phyloP scores from a whole-genome alignment of 2,329 filamentous ascomycete genomes.

The Monosporascus sp. region DNA sequence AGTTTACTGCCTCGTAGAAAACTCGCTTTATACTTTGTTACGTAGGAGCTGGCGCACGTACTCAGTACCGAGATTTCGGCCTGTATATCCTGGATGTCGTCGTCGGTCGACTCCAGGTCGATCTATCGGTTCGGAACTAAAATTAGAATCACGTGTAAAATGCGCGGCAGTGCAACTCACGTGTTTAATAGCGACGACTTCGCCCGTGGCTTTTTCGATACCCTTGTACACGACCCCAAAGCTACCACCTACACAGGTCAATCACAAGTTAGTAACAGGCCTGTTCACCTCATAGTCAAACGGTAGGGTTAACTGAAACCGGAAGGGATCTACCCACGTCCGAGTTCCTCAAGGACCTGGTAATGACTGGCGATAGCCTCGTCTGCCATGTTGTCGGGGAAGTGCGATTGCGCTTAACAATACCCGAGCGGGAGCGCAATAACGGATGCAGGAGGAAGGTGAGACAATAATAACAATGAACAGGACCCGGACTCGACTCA shows the following conservation, averaged over 20 bases:
- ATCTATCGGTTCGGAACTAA: slow-evolving; percentile 55
- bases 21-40: slow-evolving; percentile 94
- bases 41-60: slow-evolving; percentile 88
- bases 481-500: slow-evolving; percentile 1
- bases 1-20: slow-evolving; percentile 94
- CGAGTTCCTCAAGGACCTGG: slow-evolving; percentile 92
- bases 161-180: slow-evolving; percentile 44
- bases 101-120: slow-evolving; percentile 96
- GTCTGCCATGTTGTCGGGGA: slow-evolving; percentile 42
- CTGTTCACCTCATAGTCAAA: too few species aligned
- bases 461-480: slow-evolving; percentile 8
- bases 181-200: slow-evolving; percentile 95
- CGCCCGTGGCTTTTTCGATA: slow-evolving; percentile 82
- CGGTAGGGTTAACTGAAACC: background rate
- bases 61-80: slow-evolving; percentile 93
- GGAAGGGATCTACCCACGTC: slow-evolving; percentile 57
- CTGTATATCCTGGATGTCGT: slow-evolving; percentile 97
- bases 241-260: slow-evolving; percentile 63
- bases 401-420: slow-evolving; percentile 10
- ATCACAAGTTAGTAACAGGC: background rate
- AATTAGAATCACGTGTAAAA: background rate
- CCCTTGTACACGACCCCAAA: slow-evolving; percentile 98
- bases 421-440: background rate
- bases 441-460: slow-evolving; percentile 1
- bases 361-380: slow-evolving; percentile 77